These are phyloP conservation scores for Fusarium ambrosium DNA, from an alignment of 2,329 filamentous ascomycete species.

Conservation along the genomic window DNA sequence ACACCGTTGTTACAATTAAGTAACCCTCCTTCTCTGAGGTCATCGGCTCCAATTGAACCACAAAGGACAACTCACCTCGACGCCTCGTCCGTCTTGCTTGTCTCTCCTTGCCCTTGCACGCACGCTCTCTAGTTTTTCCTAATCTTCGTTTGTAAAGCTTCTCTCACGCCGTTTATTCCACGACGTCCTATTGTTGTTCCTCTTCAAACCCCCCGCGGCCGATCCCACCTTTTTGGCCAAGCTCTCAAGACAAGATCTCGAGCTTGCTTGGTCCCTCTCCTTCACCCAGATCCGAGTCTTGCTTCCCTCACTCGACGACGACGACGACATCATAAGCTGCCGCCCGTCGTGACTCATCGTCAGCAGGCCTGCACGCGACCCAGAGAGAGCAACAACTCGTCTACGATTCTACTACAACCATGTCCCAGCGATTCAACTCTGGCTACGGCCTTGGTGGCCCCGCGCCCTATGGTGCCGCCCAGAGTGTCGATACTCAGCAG, in stretches of 20 bases:
- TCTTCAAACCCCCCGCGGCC: conserved; percentile 11
- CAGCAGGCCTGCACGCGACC: conserved; percentile 48
- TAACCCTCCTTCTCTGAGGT: conserved; percentile 45
- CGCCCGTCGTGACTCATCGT: conserved; percentile 34
- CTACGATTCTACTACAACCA: conserved; percentile 37
- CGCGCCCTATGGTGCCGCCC: conserved; percentile 73
- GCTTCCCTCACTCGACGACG: conserved; percentile 1
- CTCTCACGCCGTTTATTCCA: conserved; percentile 12
- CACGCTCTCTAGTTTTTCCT: conserved; percentile 25
- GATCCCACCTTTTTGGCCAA: conserved; percentile 16
- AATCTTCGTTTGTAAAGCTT: conserved; percentile 31
- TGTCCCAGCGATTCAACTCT: conserved; percentile 73
- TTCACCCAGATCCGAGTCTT: conserved; percentile 5
- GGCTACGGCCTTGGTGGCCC: conserved; percentile 87
- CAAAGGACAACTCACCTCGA: conserved; percentile 45
- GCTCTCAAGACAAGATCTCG: conserved; percentile 5
- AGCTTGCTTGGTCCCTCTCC: conserved; percentile 20
- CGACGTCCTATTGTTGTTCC: conserved; percentile 3
- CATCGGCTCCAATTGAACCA: conserved; percentile 48
- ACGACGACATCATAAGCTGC: conserved; percentile 1
- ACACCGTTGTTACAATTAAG: conserved; percentile 53
- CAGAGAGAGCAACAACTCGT: conserved; percentile 17
- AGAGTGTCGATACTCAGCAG: conserved; percentile 70
- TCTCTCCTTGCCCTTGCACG: conserved; percentile 37
- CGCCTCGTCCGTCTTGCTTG: conserved; percentile 31